Base-by-base conservation (phyloP, 495 filamentous ascomycete species). In the Neurospora discreta region DNA sequence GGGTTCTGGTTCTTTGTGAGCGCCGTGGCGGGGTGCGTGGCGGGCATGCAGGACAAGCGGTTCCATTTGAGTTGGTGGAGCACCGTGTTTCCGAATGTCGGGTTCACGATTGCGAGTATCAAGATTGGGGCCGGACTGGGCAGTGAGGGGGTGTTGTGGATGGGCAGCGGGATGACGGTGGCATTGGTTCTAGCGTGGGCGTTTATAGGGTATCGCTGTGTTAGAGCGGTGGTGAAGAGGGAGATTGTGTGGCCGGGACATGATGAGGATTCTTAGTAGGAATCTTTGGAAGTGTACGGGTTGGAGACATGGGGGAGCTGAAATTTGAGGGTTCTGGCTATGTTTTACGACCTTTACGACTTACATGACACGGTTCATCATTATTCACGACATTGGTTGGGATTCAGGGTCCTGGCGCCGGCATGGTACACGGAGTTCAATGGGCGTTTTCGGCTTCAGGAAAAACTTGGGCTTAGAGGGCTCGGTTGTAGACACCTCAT, bases 1-100 rank as follows among this genome's bases (percentile, higher is more conserved):
- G 87, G 86, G 44, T 83, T 92, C 41, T 93, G 90, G 90, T 92
- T 92, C 82, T 92, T 92, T 77, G 82, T 81, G 41, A 82, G 90
- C 5, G 87, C 89, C 0, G 73, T 84, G 10, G 78, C 89, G 26
- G 86, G 86, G 1, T 85, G 87, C 10, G 74, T 90, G 26, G 78
- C 78, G 10, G 82, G 85, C 5, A 81, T 85, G 65, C 84, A 83
- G 23, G 82, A 89, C n/a, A 82, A 85, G 67, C 78, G 69, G 70
- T 89, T 87, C 73, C 84, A 84, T 75, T 76, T 88, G 23, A 83
- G 82, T 36, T 89, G 87, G 86, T 89, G 85, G 78, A 83, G 83
- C 7, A 85, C 86, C 70, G 83, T 89, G 3, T 89, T 89, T 70
- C 87, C 87, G 3, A 89, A 89, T 68, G 85, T 86, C 13, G 87